Base-by-base conservation (phyloP, 805 yeast species). In the Barnettozyma botsteinii region DNA sequence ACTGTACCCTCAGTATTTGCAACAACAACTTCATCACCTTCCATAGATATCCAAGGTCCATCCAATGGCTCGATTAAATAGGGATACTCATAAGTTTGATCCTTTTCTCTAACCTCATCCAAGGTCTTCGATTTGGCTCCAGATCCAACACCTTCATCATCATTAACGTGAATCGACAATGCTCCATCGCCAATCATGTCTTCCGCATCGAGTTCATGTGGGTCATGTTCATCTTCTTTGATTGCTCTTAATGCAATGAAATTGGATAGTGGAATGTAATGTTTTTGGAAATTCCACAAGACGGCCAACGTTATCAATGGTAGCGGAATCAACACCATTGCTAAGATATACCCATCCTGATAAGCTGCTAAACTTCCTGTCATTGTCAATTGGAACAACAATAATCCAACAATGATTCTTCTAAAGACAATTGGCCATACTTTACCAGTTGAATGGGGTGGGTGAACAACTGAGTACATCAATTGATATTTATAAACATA, bases 391-490 rank as follows among this genome's bases (percentile, higher is more conserved):
- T 93, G 98, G 60, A 91, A 88, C 13, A 91, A 67, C 25, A 85
- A 61, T 20, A 91, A 62, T 0, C 98, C 98, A 42, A 87, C 57
- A 40, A 85, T 77, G 1, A 89, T 77, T 49, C 98, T 71, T 51
- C 95, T 71, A 55, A 85, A 83, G 3, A 91, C 80, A 35, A 88
- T 67, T 0, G 96, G 95, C 98, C 97, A 91, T 1, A 91, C 94
- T 56, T 84, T 85, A 1, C 98, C 98, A 0, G 96, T 93, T 0
- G 96, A 88, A 62, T 93, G 98, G 28, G 94, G 96, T 9, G 95
- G 89, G 60, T 93, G 98, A 24, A 87, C 88, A 66, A 93, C 82
- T 0, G 96, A 83, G 59, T 86, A 91, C 48, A 93, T 67, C 44
- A 91, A 67, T 61, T 88, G 96, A 59, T 89, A 91, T 62, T 91